Percentiles rank a stretch among this genome's conserved stretches.
Evolutionary conservation across 495 filamentous ascomycete genomes (phyloP).

Genomic region (Astrocystis sublimbata): DNA sequence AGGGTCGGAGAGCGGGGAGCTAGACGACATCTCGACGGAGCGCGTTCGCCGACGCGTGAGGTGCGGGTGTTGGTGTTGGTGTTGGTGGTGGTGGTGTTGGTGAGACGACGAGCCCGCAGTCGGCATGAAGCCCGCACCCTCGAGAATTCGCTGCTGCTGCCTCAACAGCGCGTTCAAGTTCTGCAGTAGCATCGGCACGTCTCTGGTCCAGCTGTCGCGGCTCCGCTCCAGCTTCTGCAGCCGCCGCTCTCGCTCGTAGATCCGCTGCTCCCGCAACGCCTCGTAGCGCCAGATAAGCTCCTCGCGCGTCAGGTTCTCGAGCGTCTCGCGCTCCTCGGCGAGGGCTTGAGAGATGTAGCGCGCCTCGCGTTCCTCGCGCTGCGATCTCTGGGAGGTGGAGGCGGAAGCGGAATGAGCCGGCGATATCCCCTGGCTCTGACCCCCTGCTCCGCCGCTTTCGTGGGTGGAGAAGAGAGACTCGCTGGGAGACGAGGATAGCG

Average conservation of each 20-base stretch:
- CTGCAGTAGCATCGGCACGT: conserved; percentile 36
- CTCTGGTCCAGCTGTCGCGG: conserved; percentile 32
- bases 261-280: conserved; percentile 30
- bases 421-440: not conserved
- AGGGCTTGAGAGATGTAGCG: conserved; percentile 20
- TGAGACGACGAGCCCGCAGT: not conserved
- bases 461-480: conserved; percentile 20
- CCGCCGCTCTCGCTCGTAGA: conserved; percentile 37
- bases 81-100: not conserved
- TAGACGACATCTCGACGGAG: conserved; percentile 4
- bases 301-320: conserved; percentile 22
- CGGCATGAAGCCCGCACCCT: not conserved
- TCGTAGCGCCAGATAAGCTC: conserved; percentile 37
- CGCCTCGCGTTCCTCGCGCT: conserved; percentile 21
- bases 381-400: conserved; percentile 7
- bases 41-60: not conserved
- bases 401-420: too few species aligned
- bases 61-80: not conserved
- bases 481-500: conserved; percentile 12
- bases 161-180: conserved; percentile 30
- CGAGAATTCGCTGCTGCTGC: conserved; percentile 20
- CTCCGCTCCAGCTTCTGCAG: conserved; percentile 36
- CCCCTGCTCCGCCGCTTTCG: conserved; percentile 5
- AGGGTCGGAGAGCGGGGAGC: not conserved
- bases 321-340: conserved; percentile 17